phyloP scores from a whole-genome alignment of 1,284 basidiomycete species.

The Tilletiopsis washingtonensis region DNA sequence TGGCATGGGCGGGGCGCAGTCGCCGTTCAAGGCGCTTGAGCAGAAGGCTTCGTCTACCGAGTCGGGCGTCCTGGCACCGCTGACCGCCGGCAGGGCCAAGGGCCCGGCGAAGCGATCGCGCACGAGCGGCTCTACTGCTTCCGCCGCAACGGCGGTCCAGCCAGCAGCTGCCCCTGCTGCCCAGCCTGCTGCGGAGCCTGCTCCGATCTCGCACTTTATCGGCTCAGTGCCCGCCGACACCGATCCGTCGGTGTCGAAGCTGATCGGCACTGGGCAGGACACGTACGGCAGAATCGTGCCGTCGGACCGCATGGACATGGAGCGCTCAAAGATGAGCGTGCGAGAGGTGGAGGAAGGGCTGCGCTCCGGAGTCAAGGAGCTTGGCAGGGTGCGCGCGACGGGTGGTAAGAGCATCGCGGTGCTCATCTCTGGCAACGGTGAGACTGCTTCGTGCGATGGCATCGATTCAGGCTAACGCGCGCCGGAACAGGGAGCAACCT shows the following conservation, averaged over 20 bases:
- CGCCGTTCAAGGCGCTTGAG: conserved; percentile 12
- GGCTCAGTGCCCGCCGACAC: too few species aligned
- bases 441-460: too few species aligned
- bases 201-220: too few species aligned
- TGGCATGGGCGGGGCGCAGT: conserved; percentile 18
- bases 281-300: neutral
- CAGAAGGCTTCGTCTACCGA: neutral
- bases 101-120: neutral
- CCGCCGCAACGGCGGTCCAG: too few species aligned
- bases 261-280: conserved; percentile 8
- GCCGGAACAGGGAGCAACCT: conserved; percentile 92
- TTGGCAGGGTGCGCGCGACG: neutral
- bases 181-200: too few species aligned
- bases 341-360: neutral
- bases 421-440: conserved; percentile 42
- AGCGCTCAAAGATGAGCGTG: neutral
- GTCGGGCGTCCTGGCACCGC: neutral
- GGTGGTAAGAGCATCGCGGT: conserved; percentile 24
- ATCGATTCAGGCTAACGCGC: too few species aligned
- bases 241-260: neutral
- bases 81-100: neutral
- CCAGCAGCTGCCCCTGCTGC: too few species aligned
- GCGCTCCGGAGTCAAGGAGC: neutral
- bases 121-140: too few species aligned
- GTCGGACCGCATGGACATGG: neutral